phyloP scores from a whole-genome alignment of 73 alveolate species.

The Tetrahymena thermophila region DNA sequence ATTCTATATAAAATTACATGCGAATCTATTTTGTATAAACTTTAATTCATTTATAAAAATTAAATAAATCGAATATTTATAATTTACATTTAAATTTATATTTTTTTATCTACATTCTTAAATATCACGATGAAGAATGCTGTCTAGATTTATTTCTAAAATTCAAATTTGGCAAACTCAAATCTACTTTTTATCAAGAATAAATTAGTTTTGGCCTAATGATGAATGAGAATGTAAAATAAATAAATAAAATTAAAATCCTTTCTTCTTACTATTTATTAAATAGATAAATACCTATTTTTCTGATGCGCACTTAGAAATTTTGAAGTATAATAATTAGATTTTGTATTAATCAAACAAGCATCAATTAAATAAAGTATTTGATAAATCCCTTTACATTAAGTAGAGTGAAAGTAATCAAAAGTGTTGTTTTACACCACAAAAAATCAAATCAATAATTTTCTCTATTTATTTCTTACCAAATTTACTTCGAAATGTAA shows the following conservation, averaged over 20 bases:
- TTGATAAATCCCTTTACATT: neutral
- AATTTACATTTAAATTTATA: too few species aligned
- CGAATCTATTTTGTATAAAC: neutral
- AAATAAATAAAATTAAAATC: too few species aligned
- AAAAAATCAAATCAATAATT: too few species aligned
- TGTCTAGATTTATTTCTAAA: too few species aligned
- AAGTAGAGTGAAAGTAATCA: neutral
- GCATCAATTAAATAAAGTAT: neutral
- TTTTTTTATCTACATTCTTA: neutral
- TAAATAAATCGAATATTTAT: neutral
- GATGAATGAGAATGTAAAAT: neutral
- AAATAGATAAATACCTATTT: neutral
- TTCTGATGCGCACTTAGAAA: neutral
- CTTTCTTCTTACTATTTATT: neutral
- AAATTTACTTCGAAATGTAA: neutral
- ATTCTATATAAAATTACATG: neutral
- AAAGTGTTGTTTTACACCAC: neutral
- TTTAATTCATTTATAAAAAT: neutral
- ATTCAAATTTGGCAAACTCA: neutral
- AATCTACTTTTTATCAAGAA: neutral
- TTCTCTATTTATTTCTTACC: neutral
- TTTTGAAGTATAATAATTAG: neutral
- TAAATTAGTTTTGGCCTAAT: neutral
- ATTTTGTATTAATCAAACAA: neutral
- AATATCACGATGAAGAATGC: neutral